Percentiles rank a stretch among this genome's conserved stretches.
phyloP scores from a whole-genome alignment of 345 rosid genomes.

The Firmiana major region DNA sequence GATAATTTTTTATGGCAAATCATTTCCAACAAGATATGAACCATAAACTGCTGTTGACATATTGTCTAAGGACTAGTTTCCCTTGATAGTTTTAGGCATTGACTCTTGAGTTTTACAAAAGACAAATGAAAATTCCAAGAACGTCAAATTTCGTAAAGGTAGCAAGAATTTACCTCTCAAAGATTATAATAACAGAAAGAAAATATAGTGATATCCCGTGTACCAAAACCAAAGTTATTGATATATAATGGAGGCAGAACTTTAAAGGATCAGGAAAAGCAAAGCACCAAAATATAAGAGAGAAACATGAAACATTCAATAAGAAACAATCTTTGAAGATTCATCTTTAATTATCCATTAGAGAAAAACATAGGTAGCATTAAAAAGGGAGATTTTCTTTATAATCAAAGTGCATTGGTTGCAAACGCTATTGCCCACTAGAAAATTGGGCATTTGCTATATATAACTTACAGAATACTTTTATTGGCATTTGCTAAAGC shows the following conservation, averaged over 20 bases:
- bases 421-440: background rate
- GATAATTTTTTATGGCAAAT: background rate
- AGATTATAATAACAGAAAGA: background rate
- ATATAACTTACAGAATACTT: background rate
- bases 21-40: background rate
- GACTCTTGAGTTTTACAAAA: too few species aligned
- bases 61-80: background rate
- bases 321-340: background rate
- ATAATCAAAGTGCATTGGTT: background rate
- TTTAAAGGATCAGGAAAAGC: background rate
- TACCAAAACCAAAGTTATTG: background rate
- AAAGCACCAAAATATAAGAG: background rate
- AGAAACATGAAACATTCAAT: background rate
- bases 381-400: background rate
- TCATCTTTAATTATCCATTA: background rate
- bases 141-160: background rate
- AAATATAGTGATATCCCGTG: background rate
- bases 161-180: background rate
- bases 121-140: background rate
- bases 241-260: background rate
- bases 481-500: background rate
- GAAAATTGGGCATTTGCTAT: background rate
- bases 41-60: background rate
- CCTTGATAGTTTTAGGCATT: background rate
- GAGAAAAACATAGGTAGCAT: background rate